Percentiles rank a stretch among this genome's conserved stretches.
These are phyloP conservation scores for Discostella pseudostelligera DNA, from an alignment of 108 stramenopile genomes.

Conservation along the genomic window DNA sequence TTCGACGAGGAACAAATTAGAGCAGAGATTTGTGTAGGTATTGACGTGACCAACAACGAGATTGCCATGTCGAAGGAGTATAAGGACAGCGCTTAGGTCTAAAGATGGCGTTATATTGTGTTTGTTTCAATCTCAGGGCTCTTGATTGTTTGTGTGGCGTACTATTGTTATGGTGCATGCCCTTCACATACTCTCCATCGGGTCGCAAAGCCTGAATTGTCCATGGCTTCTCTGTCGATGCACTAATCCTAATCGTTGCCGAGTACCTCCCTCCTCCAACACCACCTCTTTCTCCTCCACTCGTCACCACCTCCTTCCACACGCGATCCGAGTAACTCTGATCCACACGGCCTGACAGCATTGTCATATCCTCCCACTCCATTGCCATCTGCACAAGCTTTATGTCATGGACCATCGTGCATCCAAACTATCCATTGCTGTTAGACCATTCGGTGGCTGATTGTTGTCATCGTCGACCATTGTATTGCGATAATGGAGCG, in stretches of 20 bases:
- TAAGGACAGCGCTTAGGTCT: no score
- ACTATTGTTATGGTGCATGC: no score
- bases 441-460: constrained; percentile 45
- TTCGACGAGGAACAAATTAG: no score
- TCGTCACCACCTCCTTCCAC: constrained; percentile 58
- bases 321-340: constrained; percentile 72
- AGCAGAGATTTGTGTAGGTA: no score
- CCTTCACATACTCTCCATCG: constrained; percentile 69
- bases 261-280: constrained; percentile 78
- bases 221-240: constrained; percentile 59
- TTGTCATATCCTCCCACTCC: constrained; percentile 61
- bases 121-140: no score
- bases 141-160: no score
- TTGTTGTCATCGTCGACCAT: background rate
- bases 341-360: constrained; percentile 84
- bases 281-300: constrained; percentile 1
- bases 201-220: constrained; percentile 75
- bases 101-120: no score
- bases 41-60: no score
- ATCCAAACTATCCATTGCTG: constrained; percentile 72
- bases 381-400: constrained; percentile 52
- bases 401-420: constrained; percentile 82
- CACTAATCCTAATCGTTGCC: constrained; percentile 72
- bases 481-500: constrained; percentile 30
- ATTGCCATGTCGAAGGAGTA: no score